Evolutionary conservation across 768 basidiomycete species (phyloP).

Genomic region (Calocybe indica): DNA sequence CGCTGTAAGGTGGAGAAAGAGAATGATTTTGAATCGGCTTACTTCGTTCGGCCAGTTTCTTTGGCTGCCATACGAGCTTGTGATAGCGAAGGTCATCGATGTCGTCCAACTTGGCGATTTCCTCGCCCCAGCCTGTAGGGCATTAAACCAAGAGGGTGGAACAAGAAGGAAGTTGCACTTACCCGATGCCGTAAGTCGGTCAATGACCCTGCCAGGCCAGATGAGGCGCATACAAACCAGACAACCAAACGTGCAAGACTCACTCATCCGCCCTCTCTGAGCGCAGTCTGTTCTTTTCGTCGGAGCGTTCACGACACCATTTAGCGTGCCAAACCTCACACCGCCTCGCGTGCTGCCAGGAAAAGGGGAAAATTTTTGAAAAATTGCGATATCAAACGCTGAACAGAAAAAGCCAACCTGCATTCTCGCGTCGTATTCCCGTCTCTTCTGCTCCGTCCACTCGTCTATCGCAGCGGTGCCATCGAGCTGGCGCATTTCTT

Average conservation of each 20-base stretch:
- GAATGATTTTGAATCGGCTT: background rate
- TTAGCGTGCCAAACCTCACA: slow-evolving; percentile 9
- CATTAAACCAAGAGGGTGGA: background rate
- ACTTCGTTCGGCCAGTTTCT: slow-evolving; percentile 9
- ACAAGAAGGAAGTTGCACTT: background rate
- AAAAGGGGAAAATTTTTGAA: background rate
- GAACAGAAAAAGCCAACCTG: slow-evolving; percentile 2
- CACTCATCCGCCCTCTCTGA: slow-evolving; percentile 10
- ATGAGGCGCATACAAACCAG: background rate
- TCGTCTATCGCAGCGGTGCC: background rate
- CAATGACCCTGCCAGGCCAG: slow-evolving; percentile 3
- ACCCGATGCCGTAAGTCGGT: slow-evolving; percentile 5
- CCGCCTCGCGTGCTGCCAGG: slow-evolving; percentile 9
- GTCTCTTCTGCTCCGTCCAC: slow-evolving; percentile 5
- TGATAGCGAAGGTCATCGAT: slow-evolving; percentile 2
- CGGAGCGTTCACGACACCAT: slow-evolving; percentile 4
- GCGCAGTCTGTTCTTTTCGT: slow-evolving; percentile 10
- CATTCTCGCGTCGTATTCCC: background rate
- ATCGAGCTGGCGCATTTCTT: background rate
- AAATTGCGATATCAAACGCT: background rate
- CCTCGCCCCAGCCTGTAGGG: slow-evolving; percentile 11
- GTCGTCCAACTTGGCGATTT: slow-evolving; percentile 7
- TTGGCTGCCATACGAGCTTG: slow-evolving; percentile 9
- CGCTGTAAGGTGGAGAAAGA: background rate
- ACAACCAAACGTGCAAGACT: background rate